Evolutionary conservation across 495 filamentous ascomycete species (phyloP).

Genomic region (Penicillium pulvis): DNA sequence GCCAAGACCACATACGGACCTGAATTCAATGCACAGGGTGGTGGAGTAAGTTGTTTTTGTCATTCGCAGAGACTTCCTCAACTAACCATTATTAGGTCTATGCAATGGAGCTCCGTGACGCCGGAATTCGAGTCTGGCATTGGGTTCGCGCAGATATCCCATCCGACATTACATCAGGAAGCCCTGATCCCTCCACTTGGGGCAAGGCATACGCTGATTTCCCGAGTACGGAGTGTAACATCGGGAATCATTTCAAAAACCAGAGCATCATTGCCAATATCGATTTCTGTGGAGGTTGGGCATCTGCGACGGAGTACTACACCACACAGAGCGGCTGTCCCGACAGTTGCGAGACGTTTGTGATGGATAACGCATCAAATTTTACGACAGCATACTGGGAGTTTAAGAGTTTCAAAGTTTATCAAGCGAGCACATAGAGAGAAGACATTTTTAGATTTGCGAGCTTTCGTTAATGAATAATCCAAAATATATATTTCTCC

Average conservation of each 20-base stretch:
- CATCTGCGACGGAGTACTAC: slow-evolving; percentile 31
- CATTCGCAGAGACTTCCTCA: neutral
- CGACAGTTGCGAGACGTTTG: slow-evolving; percentile 33
- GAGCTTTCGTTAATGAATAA: neutral
- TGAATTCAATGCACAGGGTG: slow-evolving; percentile 46
- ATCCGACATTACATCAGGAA: slow-evolving; percentile 23
- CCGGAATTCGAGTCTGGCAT: slow-evolving; percentile 41
- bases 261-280: slow-evolving; percentile 47
- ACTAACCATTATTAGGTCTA: slow-evolving; percentile 22
- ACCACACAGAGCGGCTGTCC: slow-evolving; percentile 33
- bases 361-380: slow-evolving; percentile 31
- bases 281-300: slow-evolving; percentile 38
- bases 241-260: slow-evolving; percentile 41
- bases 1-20: slow-evolving; percentile 36
- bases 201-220: slow-evolving; percentile 41
- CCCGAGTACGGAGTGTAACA: slow-evolving; percentile 43
- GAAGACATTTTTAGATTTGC: neutral
- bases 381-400: slow-evolving; percentile 45
- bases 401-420: slow-evolving; percentile 41
- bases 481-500: neutral
- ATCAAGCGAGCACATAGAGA: slow-evolving; percentile 16
- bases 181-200: slow-evolving; percentile 35
- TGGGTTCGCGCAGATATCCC: slow-evolving; percentile 35
- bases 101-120: slow-evolving; percentile 36
- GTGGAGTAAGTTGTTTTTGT: slow-evolving; percentile 36